Evolutionary conservation across 352 stramenopile species (phyloP), one percentile per base, ranked within the genome.

Genomic region (Pythium vanterpoolii): DNA sequence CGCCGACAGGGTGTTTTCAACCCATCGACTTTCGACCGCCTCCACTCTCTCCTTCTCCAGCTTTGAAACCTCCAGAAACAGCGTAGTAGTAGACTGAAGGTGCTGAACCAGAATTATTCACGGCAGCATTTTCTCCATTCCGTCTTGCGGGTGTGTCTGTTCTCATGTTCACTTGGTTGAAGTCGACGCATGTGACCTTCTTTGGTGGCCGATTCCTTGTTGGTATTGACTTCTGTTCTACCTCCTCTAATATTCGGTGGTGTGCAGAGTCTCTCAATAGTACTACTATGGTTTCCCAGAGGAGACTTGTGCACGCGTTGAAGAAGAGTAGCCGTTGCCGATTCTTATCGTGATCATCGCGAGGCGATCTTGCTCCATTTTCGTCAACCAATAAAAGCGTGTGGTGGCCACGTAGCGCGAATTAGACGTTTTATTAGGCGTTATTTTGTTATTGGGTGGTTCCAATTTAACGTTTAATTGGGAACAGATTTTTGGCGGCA

Each of bases 31-130:
- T 47, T 51, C 54, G 42, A 53, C 54, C 31, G 40, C 56, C 26
- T 50, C 19, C 45, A 40, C 43, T 49, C 54, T 53, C 46, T 56
- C 46, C 56, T 38, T 56, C 38, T 42, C 45, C 54, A 60, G 47
- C 43, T 40, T 49, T 26, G 34, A 53, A 68, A 68, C 44, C 53
- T 21, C 60, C 60, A 68, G 45, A 68, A 68, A 68, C 49, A 68
- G 46, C 60, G 52, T 68, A 68, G 60, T 60, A 68, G 60, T 68
- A 68, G 60, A 58, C 54, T 68, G 60, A 62, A 68, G 23, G 62
- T 59, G 60, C 60, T 68, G 53, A 68, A 36, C 50, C 49, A 48
- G 44, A 59, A 50, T 60, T 52, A 42, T 60, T 39, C 45, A 53
- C 45, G 48, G 49, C 60, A 36, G 52, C 52, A 33, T 42, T 24